Percentiles rank a stretch among this genome's conserved stretches.
Conservation (phyloP, 1,139 yeast species). For the Taphrina communis region DNA sequence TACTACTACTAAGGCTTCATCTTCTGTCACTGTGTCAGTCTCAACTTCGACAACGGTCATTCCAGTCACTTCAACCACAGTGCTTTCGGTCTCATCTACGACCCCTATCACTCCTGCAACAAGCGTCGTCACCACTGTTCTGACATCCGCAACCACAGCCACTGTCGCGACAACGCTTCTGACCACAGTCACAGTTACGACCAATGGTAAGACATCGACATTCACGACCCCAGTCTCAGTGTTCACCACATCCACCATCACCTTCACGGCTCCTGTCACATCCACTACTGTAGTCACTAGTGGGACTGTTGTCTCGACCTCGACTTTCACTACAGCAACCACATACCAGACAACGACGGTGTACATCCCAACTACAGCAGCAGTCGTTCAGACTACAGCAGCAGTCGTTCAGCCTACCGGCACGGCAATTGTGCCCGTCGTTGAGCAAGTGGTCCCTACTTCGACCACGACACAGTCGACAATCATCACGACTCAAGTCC, state of each 20-base stretch:
- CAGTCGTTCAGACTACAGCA: neutral
- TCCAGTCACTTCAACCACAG: neutral
- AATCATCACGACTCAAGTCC: neutral
- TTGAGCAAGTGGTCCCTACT: neutral
- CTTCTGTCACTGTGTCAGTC: neutral
- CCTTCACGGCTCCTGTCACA: neutral
- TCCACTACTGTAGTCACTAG: neutral
- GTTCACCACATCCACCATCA: conserved; percentile 4
- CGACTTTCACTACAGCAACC: neutral
- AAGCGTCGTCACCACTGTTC: neutral
- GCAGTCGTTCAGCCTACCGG: neutral
- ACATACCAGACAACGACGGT: conserved; percentile 3
- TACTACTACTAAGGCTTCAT: neutral
- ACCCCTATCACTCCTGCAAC: conserved; percentile 1
- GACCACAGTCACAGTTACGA: neutral
- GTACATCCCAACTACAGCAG: conserved; percentile 7
- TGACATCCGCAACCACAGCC: conserved; percentile 11
- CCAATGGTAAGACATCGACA: neutral
- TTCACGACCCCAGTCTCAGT: conserved; percentile 15
- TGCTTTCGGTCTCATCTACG: neutral
- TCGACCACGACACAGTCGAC: conserved; percentile 9
- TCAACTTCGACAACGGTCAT: conserved; percentile 1
- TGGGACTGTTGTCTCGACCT: neutral
- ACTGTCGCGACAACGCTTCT: neutral
- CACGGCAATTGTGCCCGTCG: neutral